These are phyloP conservation scores for Alliaria petiolata DNA, from an alignment of 345 rosid species.

Conservation along the genomic window DNA sequence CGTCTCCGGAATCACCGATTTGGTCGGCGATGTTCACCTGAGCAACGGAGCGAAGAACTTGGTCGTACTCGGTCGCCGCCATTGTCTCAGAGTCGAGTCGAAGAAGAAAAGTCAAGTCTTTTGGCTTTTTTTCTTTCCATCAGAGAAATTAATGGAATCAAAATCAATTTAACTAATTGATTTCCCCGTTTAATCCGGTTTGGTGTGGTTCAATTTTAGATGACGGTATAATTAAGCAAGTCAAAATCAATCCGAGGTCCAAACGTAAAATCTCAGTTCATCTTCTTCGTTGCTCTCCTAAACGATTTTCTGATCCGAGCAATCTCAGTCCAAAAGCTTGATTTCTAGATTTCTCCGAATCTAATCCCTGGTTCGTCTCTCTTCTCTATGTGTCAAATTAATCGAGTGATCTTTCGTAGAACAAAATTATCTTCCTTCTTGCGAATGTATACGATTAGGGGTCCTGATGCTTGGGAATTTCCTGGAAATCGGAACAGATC, in stretches of 20 bases:
- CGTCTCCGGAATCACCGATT: not conserved
- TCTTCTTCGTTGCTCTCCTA: not conserved
- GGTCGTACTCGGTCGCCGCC: conserved; percentile 29
- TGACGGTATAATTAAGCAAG: not conserved
- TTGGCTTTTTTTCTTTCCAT: not conserved
- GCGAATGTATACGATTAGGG: conserved; percentile 4
- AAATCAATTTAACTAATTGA: not conserved
- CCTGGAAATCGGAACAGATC: conserved; percentile 3
- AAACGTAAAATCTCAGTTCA: conserved; percentile 26
- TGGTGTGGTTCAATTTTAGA: not conserved
- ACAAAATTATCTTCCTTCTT: not conserved
- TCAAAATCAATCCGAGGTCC: not conserved
- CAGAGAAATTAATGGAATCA: not conserved
- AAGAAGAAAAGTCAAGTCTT: not conserved
- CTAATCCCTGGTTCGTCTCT: conserved; percentile 15
- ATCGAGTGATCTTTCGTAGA: not conserved
- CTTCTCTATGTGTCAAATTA: not conserved
- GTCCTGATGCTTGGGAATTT: not conserved
- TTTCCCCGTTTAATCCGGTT: conserved; percentile 3
- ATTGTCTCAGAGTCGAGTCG: not conserved
- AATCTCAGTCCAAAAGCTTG: conserved; percentile 8
- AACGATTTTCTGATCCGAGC: conserved; percentile 11
- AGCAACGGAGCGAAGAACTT: conserved; percentile 25
- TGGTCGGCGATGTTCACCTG: conserved; percentile 16
- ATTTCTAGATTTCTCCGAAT: not conserved